A percentile compares a stretch with the other conserved stretches of the same genome.
phyloP scores from a whole-genome alignment of 2,329 filamentous ascomycete genomes.

The Gremmenia infestans region DNA sequence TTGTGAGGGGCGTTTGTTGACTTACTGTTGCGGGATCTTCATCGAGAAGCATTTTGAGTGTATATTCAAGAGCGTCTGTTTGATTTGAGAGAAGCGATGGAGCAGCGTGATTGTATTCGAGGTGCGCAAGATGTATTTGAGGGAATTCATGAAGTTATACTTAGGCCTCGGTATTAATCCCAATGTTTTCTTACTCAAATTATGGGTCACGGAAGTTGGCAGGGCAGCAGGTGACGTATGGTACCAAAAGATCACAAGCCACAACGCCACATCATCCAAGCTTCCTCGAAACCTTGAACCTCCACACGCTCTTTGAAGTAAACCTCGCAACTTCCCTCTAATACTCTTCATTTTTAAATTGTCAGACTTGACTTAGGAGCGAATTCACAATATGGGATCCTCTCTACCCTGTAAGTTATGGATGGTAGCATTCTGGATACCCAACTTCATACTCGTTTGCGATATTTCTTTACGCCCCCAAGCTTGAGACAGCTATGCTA shows the following conservation, averaged over 20 bases:
- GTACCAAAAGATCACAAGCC: slow-evolving; percentile 11
- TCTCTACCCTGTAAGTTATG: slow-evolving; percentile 35
- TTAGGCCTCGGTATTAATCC: too few relatives aligned
- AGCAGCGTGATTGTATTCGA: neutral
- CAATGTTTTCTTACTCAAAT: neutral
- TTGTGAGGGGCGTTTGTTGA: slow-evolving; percentile 8
- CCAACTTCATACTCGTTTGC: slow-evolving; percentile 20
- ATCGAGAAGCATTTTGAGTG: slow-evolving; percentile 77
- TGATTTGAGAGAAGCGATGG: neutral
- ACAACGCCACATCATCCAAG: slow-evolving; percentile 13
- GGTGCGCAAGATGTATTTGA: neutral
- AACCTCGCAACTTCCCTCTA: slow-evolving; percentile 15
- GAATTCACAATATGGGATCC: slow-evolving; percentile 25
- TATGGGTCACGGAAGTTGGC: neutral
- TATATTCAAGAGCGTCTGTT: neutral
- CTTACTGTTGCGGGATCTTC: slow-evolving; percentile 83
- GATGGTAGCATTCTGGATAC: slow-evolving; percentile 20
- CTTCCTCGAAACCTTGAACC: slow-evolving; percentile 2
- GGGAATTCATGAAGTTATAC: neutral
- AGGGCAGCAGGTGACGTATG: slow-evolving; percentile 13
- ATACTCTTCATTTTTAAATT: neutral
- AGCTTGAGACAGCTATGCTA: slow-evolving; percentile 27
- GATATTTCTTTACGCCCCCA: slow-evolving; percentile 22
- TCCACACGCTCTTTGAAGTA: neutral
- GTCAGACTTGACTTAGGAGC: slow-evolving; percentile 1